Percentiles rank a stretch among this genome's conserved stretches.
Conservation (phyloP, 805 yeast genomes). For the Maudiozyma pseudohumilis region DNA sequence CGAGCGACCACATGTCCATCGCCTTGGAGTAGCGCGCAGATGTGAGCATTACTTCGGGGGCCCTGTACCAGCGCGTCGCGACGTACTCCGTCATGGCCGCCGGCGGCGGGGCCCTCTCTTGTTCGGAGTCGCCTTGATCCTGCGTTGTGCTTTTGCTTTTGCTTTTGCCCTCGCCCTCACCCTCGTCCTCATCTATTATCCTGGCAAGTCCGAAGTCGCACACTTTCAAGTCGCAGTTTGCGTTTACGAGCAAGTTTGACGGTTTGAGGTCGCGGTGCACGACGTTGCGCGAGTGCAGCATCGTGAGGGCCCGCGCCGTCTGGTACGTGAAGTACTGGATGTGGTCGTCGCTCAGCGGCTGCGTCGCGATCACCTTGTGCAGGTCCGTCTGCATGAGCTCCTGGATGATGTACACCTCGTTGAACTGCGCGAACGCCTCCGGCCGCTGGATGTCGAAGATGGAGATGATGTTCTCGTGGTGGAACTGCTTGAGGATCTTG, state of each 20-base stretch:
- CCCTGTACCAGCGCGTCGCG: conserved; percentile 96
- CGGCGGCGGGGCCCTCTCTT: no score
- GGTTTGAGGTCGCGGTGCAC: conserved; percentile 92
- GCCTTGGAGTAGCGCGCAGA: conserved; percentile 90
- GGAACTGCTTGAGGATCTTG: conserved; percentile 79
- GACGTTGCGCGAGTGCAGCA: conserved; percentile 88
- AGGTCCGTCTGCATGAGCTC: conserved; percentile 84
- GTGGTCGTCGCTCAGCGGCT: conserved; percentile 80
- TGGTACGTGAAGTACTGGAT: conserved; percentile 90
- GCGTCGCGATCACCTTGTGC: conserved; percentile 73
- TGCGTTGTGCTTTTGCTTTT: conserved; percentile 6
- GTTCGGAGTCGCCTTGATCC: no score
- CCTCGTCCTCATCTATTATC: conserved; percentile 22
- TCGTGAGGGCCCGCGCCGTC: conserved; percentile 79
- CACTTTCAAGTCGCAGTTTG: conserved; percentile 87
- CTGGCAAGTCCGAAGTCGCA: conserved; percentile 91
- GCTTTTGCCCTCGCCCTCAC: conserved; percentile 23
- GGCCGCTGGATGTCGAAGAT: conserved; percentile 88
- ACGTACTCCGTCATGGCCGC: conserved; percentile 83
- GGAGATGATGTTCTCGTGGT: conserved; percentile 87
- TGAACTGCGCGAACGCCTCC: conserved; percentile 57
- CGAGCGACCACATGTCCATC: conserved; percentile 94
- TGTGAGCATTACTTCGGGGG: conserved; percentile 95
- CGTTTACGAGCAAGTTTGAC: conserved; percentile 70
- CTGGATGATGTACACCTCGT: conserved; percentile 81